phyloP scores from a whole-genome alignment of 192 early-diverging fungal genomes.

The Phycomyces blakesleeanus region DNA sequence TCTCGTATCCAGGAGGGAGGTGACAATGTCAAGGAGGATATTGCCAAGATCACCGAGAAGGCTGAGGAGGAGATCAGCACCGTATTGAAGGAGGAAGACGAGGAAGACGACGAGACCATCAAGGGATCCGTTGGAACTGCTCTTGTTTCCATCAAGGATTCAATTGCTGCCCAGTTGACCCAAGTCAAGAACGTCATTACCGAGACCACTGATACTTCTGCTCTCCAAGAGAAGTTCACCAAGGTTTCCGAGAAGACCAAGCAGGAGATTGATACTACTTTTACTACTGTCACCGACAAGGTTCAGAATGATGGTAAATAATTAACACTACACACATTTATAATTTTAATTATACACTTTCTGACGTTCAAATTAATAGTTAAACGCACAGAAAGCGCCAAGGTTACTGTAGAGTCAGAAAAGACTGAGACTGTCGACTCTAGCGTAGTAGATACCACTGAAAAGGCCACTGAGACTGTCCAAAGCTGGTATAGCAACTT shows the following conservation, averaged over 20 bases:
- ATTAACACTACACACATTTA: not conserved
- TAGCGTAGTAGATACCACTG: not conserved
- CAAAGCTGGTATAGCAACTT: constrained; percentile 2
- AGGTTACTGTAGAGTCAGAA: too few relatives aligned
- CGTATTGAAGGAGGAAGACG: constrained; percentile 15
- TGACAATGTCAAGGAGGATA: constrained; percentile 13
- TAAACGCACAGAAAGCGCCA: too few relatives aligned
- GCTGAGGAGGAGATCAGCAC: constrained; percentile 1
- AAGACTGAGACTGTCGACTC: not conserved
- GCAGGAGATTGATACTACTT: constrained; percentile 2
- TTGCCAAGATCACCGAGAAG: constrained; percentile 8
- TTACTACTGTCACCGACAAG: not conserved
- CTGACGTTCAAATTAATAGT: too few relatives aligned
- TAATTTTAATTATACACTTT: not conserved
- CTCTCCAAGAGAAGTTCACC: not conserved
- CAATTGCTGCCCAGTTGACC: not conserved
- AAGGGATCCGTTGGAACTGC: not conserved
- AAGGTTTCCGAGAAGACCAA: not conserved
- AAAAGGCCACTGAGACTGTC: constrained; percentile 3
- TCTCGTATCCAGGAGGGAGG: constrained; percentile 5
- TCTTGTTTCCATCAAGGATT: not conserved
- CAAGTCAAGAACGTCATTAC: constrained; percentile 14
- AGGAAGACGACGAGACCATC: constrained; percentile 2
- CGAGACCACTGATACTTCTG: constrained; percentile 1
- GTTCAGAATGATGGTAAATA: constrained; percentile 7